Evolutionary conservation across 2,329 filamentous ascomycete species (phyloP), one percentile per base, ranked within the genome.

Genomic region (Calycina marina): DNA sequence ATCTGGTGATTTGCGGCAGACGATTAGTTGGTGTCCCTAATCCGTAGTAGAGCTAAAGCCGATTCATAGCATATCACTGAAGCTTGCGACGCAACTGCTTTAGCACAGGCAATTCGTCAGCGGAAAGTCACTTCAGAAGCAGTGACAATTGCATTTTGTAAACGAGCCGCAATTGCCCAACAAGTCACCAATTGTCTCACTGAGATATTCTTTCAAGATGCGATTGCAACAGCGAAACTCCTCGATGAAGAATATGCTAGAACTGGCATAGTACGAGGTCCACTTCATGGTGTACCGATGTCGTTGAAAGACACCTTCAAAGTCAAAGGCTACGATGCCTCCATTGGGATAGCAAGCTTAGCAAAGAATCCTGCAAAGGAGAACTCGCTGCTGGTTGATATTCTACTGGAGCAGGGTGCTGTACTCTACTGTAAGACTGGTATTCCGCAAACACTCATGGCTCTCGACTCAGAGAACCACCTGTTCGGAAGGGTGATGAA

Each of bases 361-460:
- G 68, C 65, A 18, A 56, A 61, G 34, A 60, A 67, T 30, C 69
- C 68, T 2, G 60, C 66, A 10, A 50, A 53, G 18, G 52, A 60
- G 39, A 67, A 77, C 48, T 62, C 69, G 0, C 60, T 64, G 0
- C 55, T 79, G 5, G 67, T 78, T 0, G 59, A 67, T 6, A 56
- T 77, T 1, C 52, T 82, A 4, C 54, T 68, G 15, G 58, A 61
- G 12, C 59, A 72, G 0, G 77, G 77, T 1, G 76, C 76, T 1
- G 61, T 82, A 0, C 55, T 77, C n/a, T 77, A 80, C 41, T 64
- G 69, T 41, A 81, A 81, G 53, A 81, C 77, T 1, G 80, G 79
- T 43, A 59, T 81, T 2, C 75, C 77, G 1, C 67, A 72, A 39
- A 67, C 66, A 0, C 51, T 72, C 35, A 58, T 58, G 43, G 59